These are phyloP conservation scores for Phaffia rhodozyma DNA, from an alignment of 1,284 basidiomycete species.

Conservation along the genomic window DNA sequence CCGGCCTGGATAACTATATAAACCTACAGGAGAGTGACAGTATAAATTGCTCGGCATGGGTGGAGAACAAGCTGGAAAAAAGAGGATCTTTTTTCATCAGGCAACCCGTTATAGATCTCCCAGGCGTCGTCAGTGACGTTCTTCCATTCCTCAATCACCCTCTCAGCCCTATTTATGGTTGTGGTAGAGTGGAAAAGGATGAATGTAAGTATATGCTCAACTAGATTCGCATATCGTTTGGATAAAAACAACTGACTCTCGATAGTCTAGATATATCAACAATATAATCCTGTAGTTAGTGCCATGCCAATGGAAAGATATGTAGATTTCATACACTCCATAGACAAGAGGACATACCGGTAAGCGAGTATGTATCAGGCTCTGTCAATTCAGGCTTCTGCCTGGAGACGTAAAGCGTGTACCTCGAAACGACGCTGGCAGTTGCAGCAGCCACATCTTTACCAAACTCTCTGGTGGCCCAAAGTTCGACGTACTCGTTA, in stretches of 20 bases:
- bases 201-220: background rate
- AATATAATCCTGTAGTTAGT: no score
- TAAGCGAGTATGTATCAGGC: conserved; percentile 9
- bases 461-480: conserved; percentile 56
- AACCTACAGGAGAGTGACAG: background rate
- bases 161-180: conserved; percentile 42
- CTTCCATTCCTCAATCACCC: conserved; percentile 43
- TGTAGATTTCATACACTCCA: no score
- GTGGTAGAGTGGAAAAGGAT: background rate
- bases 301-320: no score
- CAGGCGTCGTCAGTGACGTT: conserved; percentile 43
- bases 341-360: background rate
- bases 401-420: conserved; percentile 34
- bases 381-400: conserved; percentile 8
- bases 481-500: conserved; percentile 43
- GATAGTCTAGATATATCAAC: background rate
- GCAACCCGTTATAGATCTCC: conserved; percentile 45
- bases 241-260: background rate
- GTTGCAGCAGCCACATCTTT: conserved; percentile 37
- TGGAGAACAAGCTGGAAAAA: conserved; percentile 59
- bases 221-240: background rate
- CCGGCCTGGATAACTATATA: no score
- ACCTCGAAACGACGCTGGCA: conserved; percentile 45
- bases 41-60: conserved; percentile 46
- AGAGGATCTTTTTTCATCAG: conserved; percentile 41